These are phyloP conservation scores for Mycena capillaripes DNA, from an alignment of 768 basidiomycete species.

Conservation along the genomic window DNA sequence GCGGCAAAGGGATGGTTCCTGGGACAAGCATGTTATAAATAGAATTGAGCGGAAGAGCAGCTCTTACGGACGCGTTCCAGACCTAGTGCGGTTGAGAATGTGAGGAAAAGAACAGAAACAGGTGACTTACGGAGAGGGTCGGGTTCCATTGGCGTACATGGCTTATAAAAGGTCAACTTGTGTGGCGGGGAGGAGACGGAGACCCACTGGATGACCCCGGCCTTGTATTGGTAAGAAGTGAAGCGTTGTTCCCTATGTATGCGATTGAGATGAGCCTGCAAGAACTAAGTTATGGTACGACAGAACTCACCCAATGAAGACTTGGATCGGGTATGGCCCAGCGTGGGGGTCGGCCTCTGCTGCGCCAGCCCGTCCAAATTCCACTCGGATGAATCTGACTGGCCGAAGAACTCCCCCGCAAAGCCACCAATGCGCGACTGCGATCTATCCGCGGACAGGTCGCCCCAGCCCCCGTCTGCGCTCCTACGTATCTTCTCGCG, in stretches of 20 bases:
- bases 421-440: slow-evolving; percentile 35
- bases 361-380: slow-evolving; percentile 21
- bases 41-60: background rate
- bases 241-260: slow-evolving; percentile 22
- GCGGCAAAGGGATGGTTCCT: slow-evolving; percentile 24
- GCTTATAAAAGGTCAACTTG: slow-evolving; percentile 3
- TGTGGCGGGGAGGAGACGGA: background rate
- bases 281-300: background rate
- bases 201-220: slow-evolving; percentile 23
- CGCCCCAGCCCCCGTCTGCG: slow-evolving; percentile 25
- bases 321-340: slow-evolving; percentile 24
- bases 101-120: background rate
- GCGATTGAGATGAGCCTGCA: background rate
- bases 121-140: slow-evolving; percentile 15
- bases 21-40: background rate
- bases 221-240: slow-evolving; percentile 27
- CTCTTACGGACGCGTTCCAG: slow-evolving; percentile 31
- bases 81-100: slow-evolving; percentile 1
- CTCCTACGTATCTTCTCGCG: slow-evolving; percentile 30
- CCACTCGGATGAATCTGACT: slow-evolving; percentile 18
- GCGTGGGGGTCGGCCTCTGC: slow-evolving; percentile 21
- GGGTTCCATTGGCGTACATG: slow-evolving; percentile 15
- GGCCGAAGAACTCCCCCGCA: slow-evolving; percentile 16
- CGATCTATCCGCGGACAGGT: slow-evolving; percentile 21
- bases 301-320: slow-evolving; percentile 29